Evolutionary conservation across 441 rosid genomes (phyloP).

Genomic region (Theobroma grandiflorum): DNA sequence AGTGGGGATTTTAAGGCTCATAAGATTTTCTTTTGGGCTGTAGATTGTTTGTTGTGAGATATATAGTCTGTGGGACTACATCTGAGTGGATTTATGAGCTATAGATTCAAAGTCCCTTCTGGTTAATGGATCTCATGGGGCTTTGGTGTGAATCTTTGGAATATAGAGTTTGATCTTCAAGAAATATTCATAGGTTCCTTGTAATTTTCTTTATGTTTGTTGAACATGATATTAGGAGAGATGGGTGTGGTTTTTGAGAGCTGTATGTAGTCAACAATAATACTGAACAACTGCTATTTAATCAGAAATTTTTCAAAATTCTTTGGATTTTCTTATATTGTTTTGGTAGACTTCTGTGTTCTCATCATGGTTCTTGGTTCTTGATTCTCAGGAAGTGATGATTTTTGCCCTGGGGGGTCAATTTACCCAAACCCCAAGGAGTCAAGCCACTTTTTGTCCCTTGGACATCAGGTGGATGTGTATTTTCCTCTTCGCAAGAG

Average conservation of each 20-base stretch:
- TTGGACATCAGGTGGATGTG: slow-evolving; percentile 63
- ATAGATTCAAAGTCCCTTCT: not conserved
- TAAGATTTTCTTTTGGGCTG: not conserved
- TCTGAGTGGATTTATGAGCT: not conserved
- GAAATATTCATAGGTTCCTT: not conserved
- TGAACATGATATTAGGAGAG: not conserved
- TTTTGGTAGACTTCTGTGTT: not conserved
- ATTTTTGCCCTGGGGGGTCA: slow-evolving; percentile 71
- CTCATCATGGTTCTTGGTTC: slow-evolving; percentile 19
- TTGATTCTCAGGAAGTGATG: slow-evolving; percentile 65
- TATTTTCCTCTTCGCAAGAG: slow-evolving; percentile 85
- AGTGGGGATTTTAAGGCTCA: not conserved
- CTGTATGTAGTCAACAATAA: not conserved
- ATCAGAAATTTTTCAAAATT: not conserved
- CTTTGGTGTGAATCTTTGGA: not conserved
- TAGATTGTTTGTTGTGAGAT: not conserved
- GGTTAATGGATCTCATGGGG: not conserved
- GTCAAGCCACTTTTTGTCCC: slow-evolving; percentile 57
- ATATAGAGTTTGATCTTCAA: slow-evolving; percentile 8
- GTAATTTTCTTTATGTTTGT: not conserved
- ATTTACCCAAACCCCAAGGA: slow-evolving; percentile 75
- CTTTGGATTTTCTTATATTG: not conserved
- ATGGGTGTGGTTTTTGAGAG: not conserved
- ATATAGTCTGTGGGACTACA: not conserved
- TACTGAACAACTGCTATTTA: not conserved